A percentile compares a stretch with the other conserved stretches of the same genome.
These are phyloP conservation scores for Apostasia ramifera DNA, from an alignment of 106 monocot genomes.

Conservation along the genomic window DNA sequence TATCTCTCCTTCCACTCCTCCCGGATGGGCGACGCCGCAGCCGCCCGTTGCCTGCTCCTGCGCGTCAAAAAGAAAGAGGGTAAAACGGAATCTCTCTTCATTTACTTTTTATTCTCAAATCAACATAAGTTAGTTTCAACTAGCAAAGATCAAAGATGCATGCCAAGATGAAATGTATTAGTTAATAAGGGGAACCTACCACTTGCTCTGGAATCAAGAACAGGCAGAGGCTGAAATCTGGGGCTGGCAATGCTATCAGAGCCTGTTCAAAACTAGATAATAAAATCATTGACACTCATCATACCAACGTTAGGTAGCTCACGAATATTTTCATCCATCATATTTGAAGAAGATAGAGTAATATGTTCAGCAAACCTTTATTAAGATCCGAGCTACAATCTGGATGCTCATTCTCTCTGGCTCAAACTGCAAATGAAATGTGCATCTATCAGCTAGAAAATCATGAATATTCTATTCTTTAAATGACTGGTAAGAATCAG, in stretches of 20 bases:
- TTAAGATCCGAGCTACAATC: constrained; percentile 70
- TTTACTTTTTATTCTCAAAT: too few relatives aligned
- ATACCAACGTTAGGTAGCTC: background rate
- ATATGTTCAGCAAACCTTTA: constrained; percentile 45
- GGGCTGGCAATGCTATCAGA: constrained; percentile 96
- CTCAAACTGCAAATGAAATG: constrained; percentile 60
- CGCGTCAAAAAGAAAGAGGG: too few relatives aligned
- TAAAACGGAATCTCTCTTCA: too few relatives aligned
- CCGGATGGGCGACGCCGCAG: too few relatives aligned
- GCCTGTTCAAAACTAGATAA: constrained; percentile 42
- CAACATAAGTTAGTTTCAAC: too few relatives aligned
- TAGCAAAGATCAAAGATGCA: too few relatives aligned
- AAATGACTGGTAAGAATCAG: background rate
- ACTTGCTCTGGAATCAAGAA: constrained; percentile 95
- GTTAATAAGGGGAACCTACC: constrained; percentile 29
- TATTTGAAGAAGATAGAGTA: background rate
- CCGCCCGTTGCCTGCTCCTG: too few relatives aligned
- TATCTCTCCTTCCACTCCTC: too few relatives aligned
- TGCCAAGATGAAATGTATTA: too few relatives aligned
- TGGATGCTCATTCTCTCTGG: constrained; percentile 77
- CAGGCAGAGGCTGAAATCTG: constrained; percentile 88
- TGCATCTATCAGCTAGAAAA: background rate
- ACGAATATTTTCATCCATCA: background rate
- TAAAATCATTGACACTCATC: background rate
- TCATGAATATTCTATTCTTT: too few relatives aligned